Conservation (phyloP, 108 stramenopile genomes). For the Nannochloropsis gaditana region DNA sequence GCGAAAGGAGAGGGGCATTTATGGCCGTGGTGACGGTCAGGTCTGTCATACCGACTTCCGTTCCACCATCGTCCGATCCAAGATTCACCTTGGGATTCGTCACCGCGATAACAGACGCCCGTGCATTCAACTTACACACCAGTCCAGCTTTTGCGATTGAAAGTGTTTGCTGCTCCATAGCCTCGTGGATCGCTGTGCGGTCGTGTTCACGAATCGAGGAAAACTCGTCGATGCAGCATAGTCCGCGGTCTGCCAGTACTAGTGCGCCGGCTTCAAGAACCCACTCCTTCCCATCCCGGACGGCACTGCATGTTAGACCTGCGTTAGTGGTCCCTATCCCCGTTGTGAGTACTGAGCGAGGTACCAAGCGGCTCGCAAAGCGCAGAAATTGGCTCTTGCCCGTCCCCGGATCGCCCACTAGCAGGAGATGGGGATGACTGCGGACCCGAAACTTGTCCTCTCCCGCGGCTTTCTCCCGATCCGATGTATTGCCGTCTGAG, state of each 20-base stretch:
- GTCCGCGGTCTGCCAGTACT: constrained; percentile 87
- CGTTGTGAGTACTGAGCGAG: constrained; percentile 86
- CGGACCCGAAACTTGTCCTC: constrained; percentile 25
- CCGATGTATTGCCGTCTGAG: constrained; percentile 36
- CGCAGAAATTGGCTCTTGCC: constrained; percentile 85
- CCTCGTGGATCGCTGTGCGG: constrained; percentile 87
- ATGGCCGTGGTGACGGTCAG: constrained; percentile 85
- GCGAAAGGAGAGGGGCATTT: constrained; percentile 83
- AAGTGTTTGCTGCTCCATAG: constrained; percentile 97
- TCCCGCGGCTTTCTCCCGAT: too few relatives aligned
- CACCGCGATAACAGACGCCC: constrained; percentile 84
- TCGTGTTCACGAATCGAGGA: constrained; percentile 54
- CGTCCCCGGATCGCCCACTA: constrained; percentile 56
- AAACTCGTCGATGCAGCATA: constrained; percentile 95
- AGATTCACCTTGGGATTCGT: constrained; percentile 73
- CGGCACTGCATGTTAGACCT: constrained; percentile 96
- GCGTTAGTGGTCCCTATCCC: constrained; percentile 94
- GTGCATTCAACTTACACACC: constrained; percentile 85
- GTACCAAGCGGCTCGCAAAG: constrained; percentile 80
- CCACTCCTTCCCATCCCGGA: constrained; percentile 83
- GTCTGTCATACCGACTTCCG: constrained; percentile 46
- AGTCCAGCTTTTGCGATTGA: constrained; percentile 95
- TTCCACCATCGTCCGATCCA: constrained; percentile 36
- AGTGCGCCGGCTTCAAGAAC: constrained; percentile 93
- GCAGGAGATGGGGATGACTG: neutral